Percentiles rank a stretch among this genome's conserved stretches.
Evolutionary conservation across 192 early-diverging fungal species (phyloP).

Genomic region (Coemansia nantahalensis): DNA sequence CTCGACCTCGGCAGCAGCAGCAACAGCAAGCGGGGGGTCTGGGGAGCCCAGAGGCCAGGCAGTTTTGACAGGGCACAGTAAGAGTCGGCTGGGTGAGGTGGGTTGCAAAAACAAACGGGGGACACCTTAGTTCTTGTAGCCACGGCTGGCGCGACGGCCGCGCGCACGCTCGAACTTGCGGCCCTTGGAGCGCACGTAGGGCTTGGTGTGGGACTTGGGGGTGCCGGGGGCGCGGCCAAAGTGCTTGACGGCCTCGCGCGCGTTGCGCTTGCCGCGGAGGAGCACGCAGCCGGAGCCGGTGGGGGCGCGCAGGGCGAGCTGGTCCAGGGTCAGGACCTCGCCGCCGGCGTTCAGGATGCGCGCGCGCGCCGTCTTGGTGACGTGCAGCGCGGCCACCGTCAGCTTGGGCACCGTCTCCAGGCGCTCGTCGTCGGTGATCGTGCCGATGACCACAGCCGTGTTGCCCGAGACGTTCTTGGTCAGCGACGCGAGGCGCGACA

Average conservation of each 20-base stretch:
- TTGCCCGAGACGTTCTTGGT: constrained; percentile 76
- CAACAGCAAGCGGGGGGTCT: too few relatives aligned
- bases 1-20: too few relatives aligned
- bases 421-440: constrained; percentile 96
- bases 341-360: constrained; percentile 99
- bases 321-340: constrained; percentile 97
- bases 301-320: constrained; percentile 98
- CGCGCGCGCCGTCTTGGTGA: constrained; percentile 95
- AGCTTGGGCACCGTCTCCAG: constrained; percentile 92
- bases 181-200: constrained; percentile 98
- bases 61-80: too few relatives aligned
- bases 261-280: constrained; percentile 91
- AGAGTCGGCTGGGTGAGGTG: neutral
- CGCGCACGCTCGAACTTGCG: constrained; percentile 99
- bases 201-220: constrained; percentile 70
- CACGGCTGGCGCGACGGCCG: constrained; percentile 98
- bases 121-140: constrained; percentile 83
- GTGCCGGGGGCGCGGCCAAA: constrained; percentile 82
- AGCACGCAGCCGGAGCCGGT: constrained; percentile 93
- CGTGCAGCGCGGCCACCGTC: constrained; percentile 90
- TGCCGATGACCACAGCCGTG: constrained; percentile 94
- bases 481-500: constrained; percentile 84
- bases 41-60: too few relatives aligned
- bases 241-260: constrained; percentile 99
- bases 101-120: too few relatives aligned